Conservation (phyloP, 805 yeast genomes). For the Komagataella mondaviorum region DNA sequence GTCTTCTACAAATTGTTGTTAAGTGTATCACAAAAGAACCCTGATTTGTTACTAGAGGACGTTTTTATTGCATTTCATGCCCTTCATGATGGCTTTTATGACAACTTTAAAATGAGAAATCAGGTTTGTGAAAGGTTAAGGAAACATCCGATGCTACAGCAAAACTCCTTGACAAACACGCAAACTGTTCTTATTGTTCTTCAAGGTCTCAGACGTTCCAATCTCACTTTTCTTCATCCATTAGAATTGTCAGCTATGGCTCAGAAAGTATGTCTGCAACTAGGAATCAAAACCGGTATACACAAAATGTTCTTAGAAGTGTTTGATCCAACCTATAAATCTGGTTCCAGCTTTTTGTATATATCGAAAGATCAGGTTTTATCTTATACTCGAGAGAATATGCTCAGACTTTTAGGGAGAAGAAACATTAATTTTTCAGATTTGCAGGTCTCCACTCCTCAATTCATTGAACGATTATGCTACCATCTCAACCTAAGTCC, state of each 20-base stretch:
- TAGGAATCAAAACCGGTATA: background rate
- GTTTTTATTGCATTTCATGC: background rate
- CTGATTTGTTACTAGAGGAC: background rate
- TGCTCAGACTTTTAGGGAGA: background rate
- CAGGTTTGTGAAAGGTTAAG: background rate
- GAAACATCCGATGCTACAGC: background rate
- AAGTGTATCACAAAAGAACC: background rate
- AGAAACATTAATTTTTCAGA: background rate
- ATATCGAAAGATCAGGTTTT: background rate
- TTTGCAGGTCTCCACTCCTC: background rate
- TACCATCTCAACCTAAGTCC: background rate
- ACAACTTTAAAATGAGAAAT: background rate
- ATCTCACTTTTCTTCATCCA: background rate
- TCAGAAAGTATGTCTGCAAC: background rate
- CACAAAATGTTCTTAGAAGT: background rate
- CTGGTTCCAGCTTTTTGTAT: background rate
- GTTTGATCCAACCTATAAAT: background rate
- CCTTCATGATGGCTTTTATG: background rate
- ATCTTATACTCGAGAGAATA: background rate
- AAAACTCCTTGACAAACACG: background rate
- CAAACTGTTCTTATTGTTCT: background rate
- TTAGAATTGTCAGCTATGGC: background rate
- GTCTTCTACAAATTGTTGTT: background rate
- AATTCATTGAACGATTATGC: background rate
- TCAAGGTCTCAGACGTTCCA: background rate